Evolutionary conservation across 352 stramenopile species (phyloP), one percentile per base, ranked within the genome.

Genomic region (Pythium rishiriense): DNA sequence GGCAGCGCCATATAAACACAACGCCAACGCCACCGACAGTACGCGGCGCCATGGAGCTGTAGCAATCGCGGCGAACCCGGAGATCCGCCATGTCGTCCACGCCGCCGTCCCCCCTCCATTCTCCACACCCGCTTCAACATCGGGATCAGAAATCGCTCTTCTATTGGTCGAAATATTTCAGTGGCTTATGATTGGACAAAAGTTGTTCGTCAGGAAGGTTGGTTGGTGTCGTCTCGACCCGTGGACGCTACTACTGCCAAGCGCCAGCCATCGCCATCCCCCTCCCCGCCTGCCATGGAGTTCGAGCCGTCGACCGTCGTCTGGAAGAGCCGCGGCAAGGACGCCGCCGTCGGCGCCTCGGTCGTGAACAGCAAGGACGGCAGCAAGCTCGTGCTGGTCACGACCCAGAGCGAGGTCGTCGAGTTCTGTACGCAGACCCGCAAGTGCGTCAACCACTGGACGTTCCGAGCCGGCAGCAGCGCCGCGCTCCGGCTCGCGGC

Each of bases 361-460:
- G 67, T 75, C 4, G 70, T 70, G 22, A 59, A 74, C 28, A 66
- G 69, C 48, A 81, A 83, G 53, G 78, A 88, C 22, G 70, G 69
- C 65, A 84, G 70, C 56, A 83, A 83, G 51, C 64, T 84, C 39
- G 69, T 93, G 45, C 69, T 93, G 11, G 64, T 91, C 22, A 91
- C 81, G 31, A 89, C 80, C 19, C 68, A 64, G 29, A 77, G 79
- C 55, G 80, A 91, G 55, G 76, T 93, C 58, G 76, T 87, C 41
- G 84, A 93, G 66, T 79, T 85, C 65, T 83, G 75, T 65, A 69
- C 71, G 46, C 65, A 80, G 29, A 74, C 83, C 49, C 75, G 79
- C 68, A 85, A 92, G 67, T 92, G 79, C 51, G 57, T 88, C 43
- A 85, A 89, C 72, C 79, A 92, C 74, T 92, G 83, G 83, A 83